phyloP scores from a whole-genome alignment of 2,329 filamentous ascomycete genomes.

The Raffaelea deltoideospora region DNA sequence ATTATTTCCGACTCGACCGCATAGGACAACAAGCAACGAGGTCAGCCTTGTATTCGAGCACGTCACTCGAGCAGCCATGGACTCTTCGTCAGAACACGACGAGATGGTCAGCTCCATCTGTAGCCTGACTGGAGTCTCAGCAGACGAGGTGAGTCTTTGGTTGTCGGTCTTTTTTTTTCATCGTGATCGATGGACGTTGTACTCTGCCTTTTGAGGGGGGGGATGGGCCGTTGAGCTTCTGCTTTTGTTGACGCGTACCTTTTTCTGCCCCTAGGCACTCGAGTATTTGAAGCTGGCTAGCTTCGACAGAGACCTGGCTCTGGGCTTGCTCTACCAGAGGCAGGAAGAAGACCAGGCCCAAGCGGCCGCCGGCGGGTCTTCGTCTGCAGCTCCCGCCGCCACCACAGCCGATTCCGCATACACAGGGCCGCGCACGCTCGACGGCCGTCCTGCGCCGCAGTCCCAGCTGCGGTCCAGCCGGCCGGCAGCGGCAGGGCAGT shows the following conservation, averaged over 20 bases:
- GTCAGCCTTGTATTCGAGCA: no score
- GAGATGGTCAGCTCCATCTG: conserved; percentile 9
- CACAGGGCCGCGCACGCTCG: conserved; percentile 46
- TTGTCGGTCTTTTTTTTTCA: not conserved
- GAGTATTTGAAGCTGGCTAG: conserved; percentile 49
- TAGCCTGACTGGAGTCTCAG: conserved; percentile 7
- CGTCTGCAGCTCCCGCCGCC: conserved; percentile 22
- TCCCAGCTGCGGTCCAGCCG: conserved; percentile 18
- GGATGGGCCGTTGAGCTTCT: not conserved
- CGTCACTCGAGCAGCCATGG: no score
- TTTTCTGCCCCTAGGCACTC: conserved; percentile 34
- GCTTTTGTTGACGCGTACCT: not conserved
- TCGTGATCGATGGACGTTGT: not conserved
- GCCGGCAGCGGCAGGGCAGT: conserved; percentile 21
- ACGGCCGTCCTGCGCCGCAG: conserved; percentile 42
- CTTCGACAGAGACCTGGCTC: conserved; percentile 52
- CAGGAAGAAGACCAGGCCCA: conserved; percentile 33
- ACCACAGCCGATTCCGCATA: conserved; percentile 26
- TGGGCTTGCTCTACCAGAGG: conserved; percentile 45
- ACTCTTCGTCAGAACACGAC: conserved; percentile 7
- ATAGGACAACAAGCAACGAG: no score
- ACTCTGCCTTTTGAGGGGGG: no score
- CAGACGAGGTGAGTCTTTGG: conserved; percentile 1
- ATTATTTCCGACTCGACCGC: no score
- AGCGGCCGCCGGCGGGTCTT: no score